Percentiles rank a stretch among this genome's conserved stretches.
Conservation (phyloP, 108 stramenopile species). For the Cyclotella atomus region DNA sequence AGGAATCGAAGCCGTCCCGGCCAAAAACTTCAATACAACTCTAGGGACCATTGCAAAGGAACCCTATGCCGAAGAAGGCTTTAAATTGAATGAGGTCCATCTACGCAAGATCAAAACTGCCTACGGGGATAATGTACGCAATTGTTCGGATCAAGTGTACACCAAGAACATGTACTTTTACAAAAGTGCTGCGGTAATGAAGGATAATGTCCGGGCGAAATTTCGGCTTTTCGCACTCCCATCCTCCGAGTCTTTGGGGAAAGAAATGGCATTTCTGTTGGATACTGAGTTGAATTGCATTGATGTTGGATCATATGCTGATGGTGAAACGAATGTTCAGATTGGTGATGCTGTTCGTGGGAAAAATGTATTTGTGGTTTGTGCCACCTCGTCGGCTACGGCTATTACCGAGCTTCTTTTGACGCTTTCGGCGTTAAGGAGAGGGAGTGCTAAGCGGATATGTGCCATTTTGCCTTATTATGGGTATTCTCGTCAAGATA, state of each 20-base stretch:
- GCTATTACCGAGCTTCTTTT: slow-evolving; percentile 83
- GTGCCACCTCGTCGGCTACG: slow-evolving; percentile 69
- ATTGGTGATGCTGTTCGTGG: slow-evolving; percentile 72
- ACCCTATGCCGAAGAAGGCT: not conserved
- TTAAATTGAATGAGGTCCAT: not conserved
- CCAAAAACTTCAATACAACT: not conserved
- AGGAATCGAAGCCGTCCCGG: not conserved
- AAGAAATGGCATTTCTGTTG: slow-evolving; percentile 80
- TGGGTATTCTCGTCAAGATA: slow-evolving; percentile 86
- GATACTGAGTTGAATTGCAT: slow-evolving; percentile 66
- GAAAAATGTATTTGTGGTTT: slow-evolving; percentile 83
- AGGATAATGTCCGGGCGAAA: slow-evolving; percentile 52
- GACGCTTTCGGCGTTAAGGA: slow-evolving; percentile 67
- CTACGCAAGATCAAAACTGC: slow-evolving; percentile 21
- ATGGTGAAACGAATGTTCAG: slow-evolving; percentile 82
- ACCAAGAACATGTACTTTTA: slow-evolving; percentile 87
- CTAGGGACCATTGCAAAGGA: not conserved
- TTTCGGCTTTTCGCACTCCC: slow-evolving; percentile 82
- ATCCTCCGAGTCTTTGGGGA: slow-evolving; percentile 62
- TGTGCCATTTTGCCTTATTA: slow-evolving; percentile 91
- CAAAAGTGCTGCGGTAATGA: slow-evolving; percentile 51
- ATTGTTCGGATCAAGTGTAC: slow-evolving; percentile 55
- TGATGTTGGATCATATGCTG: slow-evolving; percentile 70
- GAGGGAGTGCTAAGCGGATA: slow-evolving; percentile 81
- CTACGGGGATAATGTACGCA: too few species aligned